phyloP scores from a whole-genome alignment of 1,139 yeast species.

The Taphrina deformans region DNA sequence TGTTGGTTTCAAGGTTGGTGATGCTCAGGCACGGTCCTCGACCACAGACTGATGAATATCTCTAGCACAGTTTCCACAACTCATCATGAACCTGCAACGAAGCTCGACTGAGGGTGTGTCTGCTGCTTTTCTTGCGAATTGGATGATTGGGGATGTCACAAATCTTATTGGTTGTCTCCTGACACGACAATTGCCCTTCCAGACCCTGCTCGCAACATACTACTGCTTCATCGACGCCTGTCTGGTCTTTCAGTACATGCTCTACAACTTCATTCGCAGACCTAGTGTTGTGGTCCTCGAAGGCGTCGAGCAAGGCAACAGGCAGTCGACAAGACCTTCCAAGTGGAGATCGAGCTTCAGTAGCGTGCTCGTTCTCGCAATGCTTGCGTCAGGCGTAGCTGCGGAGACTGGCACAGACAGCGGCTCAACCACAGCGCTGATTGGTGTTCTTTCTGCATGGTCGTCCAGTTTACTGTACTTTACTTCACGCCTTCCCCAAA shows the following conservation, averaged over 20 bases:
- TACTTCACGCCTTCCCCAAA: conserved; percentile 80
- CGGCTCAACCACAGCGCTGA: not conserved
- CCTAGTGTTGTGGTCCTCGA: conserved; percentile 19
- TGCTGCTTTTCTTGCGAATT: conserved; percentile 66
- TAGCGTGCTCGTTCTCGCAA: conserved; percentile 28
- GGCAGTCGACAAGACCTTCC: not conserved
- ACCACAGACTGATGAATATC: conserved; percentile 81
- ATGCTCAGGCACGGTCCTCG: conserved; percentile 51
- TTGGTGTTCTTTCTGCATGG: conserved; percentile 63
- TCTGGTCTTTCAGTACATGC: conserved; percentile 72
- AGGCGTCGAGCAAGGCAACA: conserved; percentile 4
- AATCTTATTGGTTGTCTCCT: conserved; percentile 77
- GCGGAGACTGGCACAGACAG: conserved; percentile 33
- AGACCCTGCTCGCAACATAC: conserved; percentile 69
- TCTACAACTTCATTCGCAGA: conserved; percentile 52
- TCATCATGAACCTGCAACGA: conserved; percentile 50
- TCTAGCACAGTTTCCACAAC: conserved; percentile 81
- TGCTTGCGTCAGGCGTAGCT: conserved; percentile 38
- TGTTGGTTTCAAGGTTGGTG: conserved; percentile 21
- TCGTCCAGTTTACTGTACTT: conserved; percentile 71
- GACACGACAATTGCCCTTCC: conserved; percentile 72
- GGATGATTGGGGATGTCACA: conserved; percentile 84
- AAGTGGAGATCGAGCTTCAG: conserved; percentile 7
- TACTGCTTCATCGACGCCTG: conserved; percentile 71
- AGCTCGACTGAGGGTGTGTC: conserved; percentile 88